Base-by-base conservation (phyloP, 352 stramenopile species). In the Phytophthora ramorum region DNA sequence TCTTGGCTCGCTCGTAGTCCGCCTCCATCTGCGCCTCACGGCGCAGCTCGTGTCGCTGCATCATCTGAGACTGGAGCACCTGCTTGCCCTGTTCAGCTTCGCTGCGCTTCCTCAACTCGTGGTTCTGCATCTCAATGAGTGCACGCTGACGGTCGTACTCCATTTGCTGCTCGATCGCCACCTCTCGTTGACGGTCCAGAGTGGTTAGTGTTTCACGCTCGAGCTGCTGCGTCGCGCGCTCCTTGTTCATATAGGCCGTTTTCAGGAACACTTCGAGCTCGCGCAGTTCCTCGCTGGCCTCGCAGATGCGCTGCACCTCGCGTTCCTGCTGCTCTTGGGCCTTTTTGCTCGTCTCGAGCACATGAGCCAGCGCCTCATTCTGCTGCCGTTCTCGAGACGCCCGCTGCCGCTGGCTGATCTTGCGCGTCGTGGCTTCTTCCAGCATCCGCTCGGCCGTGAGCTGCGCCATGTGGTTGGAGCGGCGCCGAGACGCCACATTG, bases 191-290 rank as follows among this genome's bases (percentile, higher is more conserved):
- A 24, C 83, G 73, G 59, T 97, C 88, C n/a, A 89, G 76, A 16
- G 80, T 76, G 14, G 71, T 46, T 35, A 96, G 62, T n/a, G 88
- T 80, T 63, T 96, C 76, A n/a, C 79, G 76, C 70, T 98, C 90
- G 55, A 97, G 74, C 53, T 97, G 86, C 75, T 98, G 93, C 55
- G 80, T 85, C 2, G 91, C 90, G 32, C 93, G 78, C 54, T 98
- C 92, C 70, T 97, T 98, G 73, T 98, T 97, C 73, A 98, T 87
- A 75, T 98, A 98, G 24, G 92, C 93, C 59, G 91, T 93, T 63
- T 97, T 92, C n/a, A 98, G 76, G 56, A 96, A 86, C 30, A 69
- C 37, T 64, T 98, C 88, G 32, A 98, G 82, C 38, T 97, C 88
- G 44, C 91, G 90, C 10, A 98, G 76, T 66, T 98, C 93, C 57